Base-by-base conservation (phyloP, 1,284 basidiomycete species). In the Testicularia cyperi region DNA sequence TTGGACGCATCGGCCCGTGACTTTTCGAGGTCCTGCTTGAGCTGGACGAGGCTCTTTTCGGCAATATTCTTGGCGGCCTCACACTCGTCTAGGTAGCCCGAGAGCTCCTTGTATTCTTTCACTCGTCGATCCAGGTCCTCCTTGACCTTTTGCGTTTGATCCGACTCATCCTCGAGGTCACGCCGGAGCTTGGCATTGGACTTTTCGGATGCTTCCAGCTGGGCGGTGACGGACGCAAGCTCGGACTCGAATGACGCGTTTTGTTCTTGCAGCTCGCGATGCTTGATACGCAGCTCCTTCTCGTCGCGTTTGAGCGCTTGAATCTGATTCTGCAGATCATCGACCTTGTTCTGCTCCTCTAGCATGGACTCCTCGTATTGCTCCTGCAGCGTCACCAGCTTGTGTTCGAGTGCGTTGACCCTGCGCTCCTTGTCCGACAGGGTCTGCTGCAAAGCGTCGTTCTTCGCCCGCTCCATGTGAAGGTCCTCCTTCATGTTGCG, bases 381-480 rank as follows among this genome's bases (percentile, higher is more conserved):
- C 28, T 62, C 58, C 46, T 56, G 58, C 12, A 51, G 41, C 1
- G 51, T 61, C 20, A 51, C 48, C 35, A 61, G 57, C 40, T 55
- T 61, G 34, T 61, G 49, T 27, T 61, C 57, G 7, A 62, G 22
- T 6, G 52, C 37, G 29, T 56, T 47, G 23, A 62, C 44, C 6
- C 48, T 34, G 19, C 58, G 38, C 41, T 62, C 52, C 27, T 62
- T 62, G 25, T 62, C 58, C 12, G 58, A 55, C 4, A 62, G 40
- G 5, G 47, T 47, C 27, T 52, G 47, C 43, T 56, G 53, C 7
- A 62, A 35, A 5, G 52, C 52, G 23, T 62, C 58, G 33, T 29
- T 56, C 47, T 56, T 62, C 36, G 44, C 53, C 7, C 53, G 44
- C 35, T 55, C 58, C 24, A 62, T 47, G n/a, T 47, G 52, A 19